Conservation (phyloP, 768 basidiomycete species). For the Suillus hirtellus region DNA sequence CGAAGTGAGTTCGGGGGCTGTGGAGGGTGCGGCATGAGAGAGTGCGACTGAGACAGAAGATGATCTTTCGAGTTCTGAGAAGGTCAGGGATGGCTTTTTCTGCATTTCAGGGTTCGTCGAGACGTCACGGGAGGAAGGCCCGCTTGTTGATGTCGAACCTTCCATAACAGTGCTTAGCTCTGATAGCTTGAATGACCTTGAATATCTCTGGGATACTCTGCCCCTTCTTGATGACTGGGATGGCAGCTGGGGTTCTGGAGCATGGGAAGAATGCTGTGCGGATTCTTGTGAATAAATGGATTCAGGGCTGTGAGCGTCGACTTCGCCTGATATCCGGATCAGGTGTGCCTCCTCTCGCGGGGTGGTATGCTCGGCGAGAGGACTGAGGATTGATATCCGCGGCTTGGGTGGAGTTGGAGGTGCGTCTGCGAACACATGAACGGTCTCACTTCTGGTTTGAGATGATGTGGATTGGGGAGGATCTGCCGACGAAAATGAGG, state of each 20-base stretch:
- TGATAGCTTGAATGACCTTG: not conserved
- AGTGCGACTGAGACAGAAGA: not conserved
- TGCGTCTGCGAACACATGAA: not conserved
- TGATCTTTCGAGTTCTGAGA: not conserved
- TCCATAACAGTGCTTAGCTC: conserved; percentile 25
- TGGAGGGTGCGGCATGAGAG: not conserved
- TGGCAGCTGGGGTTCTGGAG: conserved; percentile 7
- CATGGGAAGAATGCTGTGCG: conserved; percentile 13
- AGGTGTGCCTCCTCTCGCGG: not conserved
- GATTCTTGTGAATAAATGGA: conserved; percentile 30
- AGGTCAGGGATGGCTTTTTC: not conserved
- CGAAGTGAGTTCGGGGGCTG: conserved; percentile 16
- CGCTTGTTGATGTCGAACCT: conserved; percentile 2
- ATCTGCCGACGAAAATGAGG: not conserved
- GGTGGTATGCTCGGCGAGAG: not conserved
- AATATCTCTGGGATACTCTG: conserved; percentile 14
- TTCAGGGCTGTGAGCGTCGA: not conserved
- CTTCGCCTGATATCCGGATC: not conserved
- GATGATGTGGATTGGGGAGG: not conserved
- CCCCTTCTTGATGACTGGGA: conserved; percentile 10
- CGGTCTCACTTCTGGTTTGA: too few species aligned
- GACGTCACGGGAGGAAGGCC: not conserved
- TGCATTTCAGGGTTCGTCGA: not conserved
- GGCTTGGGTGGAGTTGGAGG: not conserved
- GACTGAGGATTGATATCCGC: not conserved